Percentiles rank a stretch among this genome's conserved stretches.
phyloP scores from a whole-genome alignment of 2,329 filamentous ascomycete genomes.

The Sporothrix variecibatus region DNA sequence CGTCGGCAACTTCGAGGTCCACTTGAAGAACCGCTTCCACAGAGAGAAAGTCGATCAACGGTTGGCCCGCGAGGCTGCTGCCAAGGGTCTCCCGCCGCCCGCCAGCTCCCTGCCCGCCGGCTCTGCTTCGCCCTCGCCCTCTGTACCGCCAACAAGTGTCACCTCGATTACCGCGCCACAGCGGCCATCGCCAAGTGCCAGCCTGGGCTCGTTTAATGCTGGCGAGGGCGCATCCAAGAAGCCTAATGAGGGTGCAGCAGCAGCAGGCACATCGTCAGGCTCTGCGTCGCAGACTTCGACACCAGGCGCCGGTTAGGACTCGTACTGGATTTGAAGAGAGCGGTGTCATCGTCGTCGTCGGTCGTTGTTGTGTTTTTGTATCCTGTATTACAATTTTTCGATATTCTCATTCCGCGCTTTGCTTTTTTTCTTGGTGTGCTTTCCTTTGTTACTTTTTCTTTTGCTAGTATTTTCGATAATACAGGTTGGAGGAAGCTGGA shows the following conservation, averaged over 20 bases:
- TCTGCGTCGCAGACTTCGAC: constrained; percentile 20
- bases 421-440: neutral
- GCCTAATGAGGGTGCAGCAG: neutral
- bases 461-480: constrained; percentile 17
- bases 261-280: neutral
- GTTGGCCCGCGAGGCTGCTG: constrained; percentile 37
- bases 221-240: neutral
- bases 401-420: constrained; percentile 16
- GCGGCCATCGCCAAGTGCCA: neutral
- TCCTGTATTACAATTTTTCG: neutral
- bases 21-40: constrained; percentile 83
- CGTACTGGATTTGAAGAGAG: neutral
- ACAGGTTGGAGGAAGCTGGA: constrained; percentile 19
- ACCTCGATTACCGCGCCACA: constrained; percentile 5
- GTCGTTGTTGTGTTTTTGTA: neutral
- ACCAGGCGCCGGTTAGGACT: neutral
- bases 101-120: neutral
- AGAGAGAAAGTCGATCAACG: constrained; percentile 67
- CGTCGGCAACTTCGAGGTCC: constrained; percentile 88
- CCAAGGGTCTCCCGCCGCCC: constrained; percentile 11
- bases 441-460: neutral
- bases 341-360: neutral
- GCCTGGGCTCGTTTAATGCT: neutral
- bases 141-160: neutral
- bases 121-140: neutral